A percentile compares a stretch with the other conserved stretches of the same genome.
phyloP scores from a whole-genome alignment of 345 rosid genomes.

The Lumnitzera littorea region DNA sequence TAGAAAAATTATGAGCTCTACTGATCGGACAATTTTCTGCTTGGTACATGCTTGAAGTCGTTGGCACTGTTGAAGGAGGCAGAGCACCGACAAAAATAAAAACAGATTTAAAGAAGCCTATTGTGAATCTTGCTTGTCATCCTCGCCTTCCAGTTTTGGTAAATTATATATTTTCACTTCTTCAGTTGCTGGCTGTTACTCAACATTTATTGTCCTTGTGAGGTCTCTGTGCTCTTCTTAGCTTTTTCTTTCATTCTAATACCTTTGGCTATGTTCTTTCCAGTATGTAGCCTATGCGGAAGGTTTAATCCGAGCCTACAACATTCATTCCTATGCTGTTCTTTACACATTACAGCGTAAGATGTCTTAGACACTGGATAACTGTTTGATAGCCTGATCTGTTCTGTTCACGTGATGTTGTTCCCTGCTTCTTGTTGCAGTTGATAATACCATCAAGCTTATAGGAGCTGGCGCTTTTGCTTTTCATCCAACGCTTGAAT shows the following conservation, averaged over 20 bases:
- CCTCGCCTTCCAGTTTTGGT: constrained; percentile 98
- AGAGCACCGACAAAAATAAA: constrained; percentile 90
- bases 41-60: constrained; percentile 45
- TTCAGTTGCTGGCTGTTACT: constrained; percentile 3
- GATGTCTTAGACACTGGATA: constrained; percentile 18
- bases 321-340: constrained; percentile 89
- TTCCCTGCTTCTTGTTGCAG: constrained; percentile 30
- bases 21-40: constrained; percentile 1
- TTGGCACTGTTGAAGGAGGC: constrained; percentile 97
- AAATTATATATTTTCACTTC: constrained; percentile 13
- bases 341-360: constrained; percentile 84
- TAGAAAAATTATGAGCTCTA: not conserved
- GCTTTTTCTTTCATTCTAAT: not conserved
- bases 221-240: not conserved
- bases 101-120: constrained; percentile 91
- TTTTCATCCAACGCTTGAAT: constrained; percentile 90
- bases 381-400: not conserved
- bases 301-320: constrained; percentile 94
- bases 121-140: constrained; percentile 93
- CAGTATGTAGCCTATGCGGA: constrained; percentile 99
- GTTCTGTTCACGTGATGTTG: constrained; percentile 7
- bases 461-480: constrained; percentile 92
- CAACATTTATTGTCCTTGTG: not conserved
- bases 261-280: constrained; percentile 10
- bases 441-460: constrained; percentile 92